phyloP scores from a whole-genome alignment of 305 asterid species.

The Fraxinus greggii region DNA sequence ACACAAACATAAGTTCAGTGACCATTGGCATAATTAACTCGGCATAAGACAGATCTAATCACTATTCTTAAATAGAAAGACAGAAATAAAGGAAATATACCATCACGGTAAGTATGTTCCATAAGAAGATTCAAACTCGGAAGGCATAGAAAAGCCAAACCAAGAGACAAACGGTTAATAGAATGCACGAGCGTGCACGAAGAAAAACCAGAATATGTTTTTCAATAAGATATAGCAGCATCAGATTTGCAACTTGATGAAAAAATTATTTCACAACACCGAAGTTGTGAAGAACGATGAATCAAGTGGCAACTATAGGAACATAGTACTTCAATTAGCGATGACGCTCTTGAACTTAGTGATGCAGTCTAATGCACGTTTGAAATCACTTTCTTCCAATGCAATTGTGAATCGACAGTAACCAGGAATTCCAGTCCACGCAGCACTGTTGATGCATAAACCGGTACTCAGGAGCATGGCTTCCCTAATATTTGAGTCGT shows the following conservation, averaged over 20 bases:
- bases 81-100: background rate
- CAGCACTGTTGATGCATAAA: constrained; percentile 84
- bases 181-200: background rate
- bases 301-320: constrained; percentile 3
- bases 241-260: background rate
- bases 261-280: constrained; percentile 41
- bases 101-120: background rate
- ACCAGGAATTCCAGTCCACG: constrained; percentile 91
- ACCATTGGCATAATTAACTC: background rate
- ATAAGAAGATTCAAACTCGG: background rate
- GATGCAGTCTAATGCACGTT: constrained; percentile 74
- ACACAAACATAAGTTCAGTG: background rate
- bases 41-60: background rate
- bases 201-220: background rate
- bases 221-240: background rate
- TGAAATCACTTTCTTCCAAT: constrained; percentile 68
- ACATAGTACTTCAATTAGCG: constrained; percentile 23
- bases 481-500: constrained; percentile 76
- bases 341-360: constrained; percentile 55
- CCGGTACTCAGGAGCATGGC: constrained; percentile 74
- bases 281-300: constrained; percentile 39
- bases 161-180: background rate
- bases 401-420: constrained; percentile 88
- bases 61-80: background rate
- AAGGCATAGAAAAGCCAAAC: background rate